phyloP scores from a whole-genome alignment of 768 basidiomycete genomes.

The Podaxis pistillaris region DNA sequence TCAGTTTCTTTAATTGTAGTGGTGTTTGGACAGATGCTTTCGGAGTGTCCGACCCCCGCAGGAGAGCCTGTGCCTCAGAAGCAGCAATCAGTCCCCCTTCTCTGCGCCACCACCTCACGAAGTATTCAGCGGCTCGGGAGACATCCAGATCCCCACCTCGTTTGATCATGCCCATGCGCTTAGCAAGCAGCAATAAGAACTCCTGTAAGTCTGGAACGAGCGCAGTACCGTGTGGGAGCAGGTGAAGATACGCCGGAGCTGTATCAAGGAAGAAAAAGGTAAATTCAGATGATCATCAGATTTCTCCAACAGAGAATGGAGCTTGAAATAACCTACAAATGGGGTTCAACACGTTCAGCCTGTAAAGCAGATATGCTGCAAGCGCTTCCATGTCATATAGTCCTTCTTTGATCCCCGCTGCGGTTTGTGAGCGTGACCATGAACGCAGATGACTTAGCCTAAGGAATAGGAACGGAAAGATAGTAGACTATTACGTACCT shows the following conservation, averaged over 20 bases:
- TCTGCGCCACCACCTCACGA: constrained; percentile 87
- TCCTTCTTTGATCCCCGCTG: constrained; percentile 93
- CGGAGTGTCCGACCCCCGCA: background rate
- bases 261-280: constrained; percentile 16
- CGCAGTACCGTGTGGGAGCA: constrained; percentile 51
- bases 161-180: constrained; percentile 77
- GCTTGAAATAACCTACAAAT: constrained; percentile 46
- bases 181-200: constrained; percentile 70
- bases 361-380: constrained; percentile 83
- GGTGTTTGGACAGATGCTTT: constrained; percentile 13
- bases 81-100: constrained; percentile 61
- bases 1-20: background rate
- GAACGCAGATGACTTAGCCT: constrained; percentile 20
- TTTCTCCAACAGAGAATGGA: constrained; percentile 14
- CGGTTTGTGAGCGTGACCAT: constrained; percentile 19
- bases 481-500: constrained; percentile 52
- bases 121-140: constrained; percentile 72
- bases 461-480: constrained; percentile 18
- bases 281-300: constrained; percentile 13
- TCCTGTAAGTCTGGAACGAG: constrained; percentile 61
- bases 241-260: constrained; percentile 70
- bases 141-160: constrained; percentile 74
- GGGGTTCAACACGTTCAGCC: constrained; percentile 77
- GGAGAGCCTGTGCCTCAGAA: constrained; percentile 15
- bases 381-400: constrained; percentile 84